Base-by-base conservation (phyloP, 2,329 filamentous ascomycete species). In the Cryoendolithus antarcticus region DNA sequence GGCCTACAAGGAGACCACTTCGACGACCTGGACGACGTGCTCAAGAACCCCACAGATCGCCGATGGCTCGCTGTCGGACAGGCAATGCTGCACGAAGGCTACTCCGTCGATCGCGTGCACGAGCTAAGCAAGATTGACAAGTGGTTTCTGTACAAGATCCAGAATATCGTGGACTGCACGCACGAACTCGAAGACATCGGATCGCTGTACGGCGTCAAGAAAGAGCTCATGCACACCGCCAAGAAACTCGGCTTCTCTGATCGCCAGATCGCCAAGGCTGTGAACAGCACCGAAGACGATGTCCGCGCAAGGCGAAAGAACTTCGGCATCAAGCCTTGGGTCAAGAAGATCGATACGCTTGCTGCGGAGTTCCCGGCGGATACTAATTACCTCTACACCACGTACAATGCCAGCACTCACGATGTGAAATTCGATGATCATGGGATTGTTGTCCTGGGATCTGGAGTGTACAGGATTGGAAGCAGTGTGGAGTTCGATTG, bases 401-500 rank as follows among this genome's bases (percentile, higher is more conserved):
- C 91, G 0, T 96, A 96, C 69, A 95, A 95, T 56, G 89, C 83
- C 9, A 79, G 77, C 0, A 82, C 89, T 61, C 80, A 83, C 49
- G 91, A 98, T 53, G 69, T 96, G 40, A 58, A 60, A 9, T 96
- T 96, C 55, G 72, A 86, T 7, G 91, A 98, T 57, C 78, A 89
- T 46, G 91, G 91, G 55, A 75, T 95, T 44, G 95, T 96, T 86
- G 89, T 98, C 6, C 71, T 96, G 24, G 89, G 89, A 9, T 95
- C 88, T 27, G 89, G 89, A 62, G 88, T 95, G 7, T 96, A 96
- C 70, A 78, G 91, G 44, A 98, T 98, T 48, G 91, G 91, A 49
- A 95, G 88, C 0, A 95, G 89, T 0, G 91, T 98, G 43, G 91
- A 98, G 59, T 98, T 98, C 61, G 91, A 98, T 63, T 98, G 91